phyloP scores from a whole-genome alignment of 257 asterid species.

The Cinchona pubescens region DNA sequence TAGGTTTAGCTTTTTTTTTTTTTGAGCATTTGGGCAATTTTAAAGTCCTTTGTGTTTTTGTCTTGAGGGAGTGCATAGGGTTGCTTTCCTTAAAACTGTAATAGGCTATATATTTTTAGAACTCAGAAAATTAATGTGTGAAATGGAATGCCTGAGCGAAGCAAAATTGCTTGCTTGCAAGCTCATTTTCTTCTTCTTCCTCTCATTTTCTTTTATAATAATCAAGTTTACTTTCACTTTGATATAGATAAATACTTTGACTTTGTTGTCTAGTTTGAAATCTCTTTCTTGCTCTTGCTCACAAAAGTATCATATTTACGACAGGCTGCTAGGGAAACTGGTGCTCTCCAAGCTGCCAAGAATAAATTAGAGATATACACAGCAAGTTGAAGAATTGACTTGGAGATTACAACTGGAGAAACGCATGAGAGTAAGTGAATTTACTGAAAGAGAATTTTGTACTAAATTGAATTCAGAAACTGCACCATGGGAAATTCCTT shows the following conservation, averaged over 20 bases:
- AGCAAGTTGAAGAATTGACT: slow-evolving; percentile 97
- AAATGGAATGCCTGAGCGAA: background rate
- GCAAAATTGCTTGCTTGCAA: background rate
- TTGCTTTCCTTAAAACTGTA: background rate
- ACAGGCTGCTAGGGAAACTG: slow-evolving; percentile 98
- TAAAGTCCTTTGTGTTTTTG: background rate
- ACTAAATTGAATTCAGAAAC: background rate
- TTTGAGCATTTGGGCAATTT: background rate
- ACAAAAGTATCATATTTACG: slow-evolving; percentile 6
- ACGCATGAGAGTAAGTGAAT: slow-evolving; percentile 80
- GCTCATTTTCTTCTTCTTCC: background rate
- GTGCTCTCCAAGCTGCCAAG: slow-evolving; percentile 99
- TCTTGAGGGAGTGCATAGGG: background rate
- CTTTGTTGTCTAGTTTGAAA: background rate
- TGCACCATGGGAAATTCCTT: background rate
- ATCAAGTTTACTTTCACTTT: background rate
- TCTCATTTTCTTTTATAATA: background rate
- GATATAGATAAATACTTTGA: background rate
- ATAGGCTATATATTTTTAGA: background rate
- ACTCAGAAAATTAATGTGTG: background rate
- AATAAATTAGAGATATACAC: slow-evolving; percentile 96
- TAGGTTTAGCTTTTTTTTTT: too few relatives aligned
- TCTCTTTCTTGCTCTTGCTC: background rate
- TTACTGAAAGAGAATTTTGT: background rate
- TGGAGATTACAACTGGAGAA: slow-evolving; percentile 99